These are phyloP conservation scores for Chalara sp. DNA, from an alignment of 2,329 filamentous ascomycete genomes.

Conservation along the genomic window DNA sequence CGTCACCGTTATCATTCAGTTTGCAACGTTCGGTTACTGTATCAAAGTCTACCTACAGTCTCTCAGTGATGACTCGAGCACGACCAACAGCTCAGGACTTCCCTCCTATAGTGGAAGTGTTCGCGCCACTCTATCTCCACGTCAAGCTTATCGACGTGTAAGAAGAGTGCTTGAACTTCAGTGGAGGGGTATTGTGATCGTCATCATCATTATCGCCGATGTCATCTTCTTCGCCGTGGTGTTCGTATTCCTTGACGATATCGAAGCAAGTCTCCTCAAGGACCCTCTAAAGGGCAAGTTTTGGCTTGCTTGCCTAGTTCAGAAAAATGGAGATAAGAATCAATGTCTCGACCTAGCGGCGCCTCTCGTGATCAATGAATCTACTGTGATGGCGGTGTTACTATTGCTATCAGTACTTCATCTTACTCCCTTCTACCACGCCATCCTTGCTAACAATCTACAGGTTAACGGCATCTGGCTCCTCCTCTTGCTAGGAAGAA, in stretches of 20 bases:
- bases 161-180: constrained; percentile 83
- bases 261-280: constrained; percentile 28
- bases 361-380: constrained; percentile 62
- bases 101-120: constrained; percentile 73
- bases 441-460: constrained; percentile 18
- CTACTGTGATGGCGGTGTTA: constrained; percentile 73
- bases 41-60: constrained; percentile 90
- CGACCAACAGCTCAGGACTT: constrained; percentile 65
- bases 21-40: constrained; percentile 85
- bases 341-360: constrained; percentile 57
- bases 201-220: constrained; percentile 82
- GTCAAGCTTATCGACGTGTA: constrained; percentile 82
- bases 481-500: constrained; percentile 72
- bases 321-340: constrained; percentile 51
- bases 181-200: constrained; percentile 88
- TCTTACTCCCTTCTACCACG: not conserved
- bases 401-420: constrained; percentile 69
- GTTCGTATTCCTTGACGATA: constrained; percentile 81
- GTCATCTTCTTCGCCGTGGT: constrained; percentile 91
- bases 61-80: constrained; percentile 63
- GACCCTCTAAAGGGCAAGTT: constrained; percentile 41
- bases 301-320: constrained; percentile 69
- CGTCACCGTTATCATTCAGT: constrained; percentile 70
- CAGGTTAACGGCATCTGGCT: constrained; percentile 82
- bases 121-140: constrained; percentile 61